Evolutionary conservation across 2,329 filamentous ascomycete genomes (phyloP).

Genomic region (Trichoderma sp.): DNA sequence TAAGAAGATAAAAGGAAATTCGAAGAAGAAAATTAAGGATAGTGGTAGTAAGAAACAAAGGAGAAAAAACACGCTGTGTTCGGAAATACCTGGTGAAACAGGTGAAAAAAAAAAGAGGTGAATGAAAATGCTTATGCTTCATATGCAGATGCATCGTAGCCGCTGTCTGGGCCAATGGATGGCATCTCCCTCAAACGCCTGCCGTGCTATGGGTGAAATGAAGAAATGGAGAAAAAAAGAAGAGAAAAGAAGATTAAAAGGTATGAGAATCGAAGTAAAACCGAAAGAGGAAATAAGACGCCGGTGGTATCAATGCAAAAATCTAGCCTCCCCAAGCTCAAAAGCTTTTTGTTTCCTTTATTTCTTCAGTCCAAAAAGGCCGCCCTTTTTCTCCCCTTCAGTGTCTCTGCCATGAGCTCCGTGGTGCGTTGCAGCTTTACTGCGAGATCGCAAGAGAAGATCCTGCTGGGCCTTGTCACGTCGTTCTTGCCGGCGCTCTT

Average conservation of each 20-base stretch:
- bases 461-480: constrained; percentile 58
- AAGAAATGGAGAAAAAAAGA: background rate
- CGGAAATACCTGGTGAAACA: constrained; percentile 6
- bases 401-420: constrained; percentile 28
- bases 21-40: constrained; percentile 22
- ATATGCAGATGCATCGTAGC: constrained; percentile 24
- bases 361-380: constrained; percentile 50
- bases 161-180: constrained; percentile 13
- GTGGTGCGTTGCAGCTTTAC: constrained; percentile 35
- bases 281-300: constrained; percentile 21
- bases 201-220: constrained; percentile 23
- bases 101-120: constrained; percentile 8
- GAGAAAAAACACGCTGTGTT: constrained; percentile 2
- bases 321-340: constrained; percentile 1
- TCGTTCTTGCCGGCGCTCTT: constrained; percentile 72
- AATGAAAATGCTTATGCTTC: constrained; percentile 24
- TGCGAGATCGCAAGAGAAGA: constrained; percentile 35
- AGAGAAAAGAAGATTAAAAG: constrained; percentile 12
- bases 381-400: constrained; percentile 40
- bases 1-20: background rate
- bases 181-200: constrained; percentile 26
- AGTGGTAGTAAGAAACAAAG: constrained; percentile 9
- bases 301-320: constrained; percentile 27
- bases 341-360: background rate
- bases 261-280: constrained; percentile 24